These are phyloP conservation scores for Perkinsus olseni DNA, from an alignment of 169 alveolate genomes.

Conservation along the genomic window DNA sequence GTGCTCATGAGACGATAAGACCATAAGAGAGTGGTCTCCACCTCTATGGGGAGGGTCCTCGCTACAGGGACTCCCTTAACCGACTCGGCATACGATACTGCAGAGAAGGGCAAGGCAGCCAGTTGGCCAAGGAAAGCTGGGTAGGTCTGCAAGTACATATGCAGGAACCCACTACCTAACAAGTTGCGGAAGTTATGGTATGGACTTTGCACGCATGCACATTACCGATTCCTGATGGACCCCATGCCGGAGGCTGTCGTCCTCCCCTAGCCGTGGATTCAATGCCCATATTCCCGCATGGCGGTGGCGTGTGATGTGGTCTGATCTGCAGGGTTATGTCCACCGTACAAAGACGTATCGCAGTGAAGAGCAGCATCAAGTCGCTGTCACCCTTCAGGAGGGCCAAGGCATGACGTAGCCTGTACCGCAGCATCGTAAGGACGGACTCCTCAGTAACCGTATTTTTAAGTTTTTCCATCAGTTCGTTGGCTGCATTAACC, in stretches of 20 bases:
- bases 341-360: neutral
- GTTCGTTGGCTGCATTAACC: neutral
- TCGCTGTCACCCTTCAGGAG: neutral
- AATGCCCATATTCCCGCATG: neutral
- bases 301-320: neutral
- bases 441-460: neutral
- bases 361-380: neutral
- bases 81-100: neutral
- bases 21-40: neutral
- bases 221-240: neutral
- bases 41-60: neutral
- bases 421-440: neutral
- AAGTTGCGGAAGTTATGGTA: neutral
- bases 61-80: neutral
- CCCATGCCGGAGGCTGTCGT: neutral
- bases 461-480: neutral
- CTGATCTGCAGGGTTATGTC: neutral
- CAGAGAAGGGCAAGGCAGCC: neutral
- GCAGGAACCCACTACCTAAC: neutral
- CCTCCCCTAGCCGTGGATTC: neutral
- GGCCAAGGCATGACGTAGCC: neutral
- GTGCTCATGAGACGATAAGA: neutral
- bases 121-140: neutral
- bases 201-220: neutral
- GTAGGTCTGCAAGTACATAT: neutral